Conservation (phyloP, 495 filamentous ascomycete species). For the Penicillium nucicola region DNA sequence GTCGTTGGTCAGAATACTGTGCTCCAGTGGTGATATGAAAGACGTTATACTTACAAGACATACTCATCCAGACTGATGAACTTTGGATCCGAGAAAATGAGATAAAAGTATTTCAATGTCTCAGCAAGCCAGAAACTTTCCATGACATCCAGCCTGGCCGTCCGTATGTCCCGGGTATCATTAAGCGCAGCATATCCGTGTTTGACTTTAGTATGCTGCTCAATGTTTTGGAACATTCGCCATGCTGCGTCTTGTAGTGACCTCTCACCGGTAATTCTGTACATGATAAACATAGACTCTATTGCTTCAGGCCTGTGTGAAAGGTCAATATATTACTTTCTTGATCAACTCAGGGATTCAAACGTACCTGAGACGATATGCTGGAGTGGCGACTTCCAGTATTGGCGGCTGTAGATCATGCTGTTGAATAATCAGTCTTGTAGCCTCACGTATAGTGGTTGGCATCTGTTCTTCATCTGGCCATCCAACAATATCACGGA, state of each 20-base stretch:
- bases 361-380: not conserved
- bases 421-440: not conserved
- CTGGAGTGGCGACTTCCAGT: not conserved
- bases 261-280: conserved; percentile 67
- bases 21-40: not conserved
- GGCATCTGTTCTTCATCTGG: not conserved
- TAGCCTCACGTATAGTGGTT: not conserved
- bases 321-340: not conserved
- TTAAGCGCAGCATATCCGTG: conserved; percentile 55
- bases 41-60: conserved; percentile 47
- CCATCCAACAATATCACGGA: conserved; percentile 29
- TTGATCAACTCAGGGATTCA: not conserved
- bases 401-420: not conserved
- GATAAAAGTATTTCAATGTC: conserved; percentile 90
- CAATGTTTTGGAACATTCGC: conserved; percentile 69
- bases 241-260: conserved; percentile 66
- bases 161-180: conserved; percentile 45
- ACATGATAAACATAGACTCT: conserved; percentile 71
- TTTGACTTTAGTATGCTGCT: conserved; percentile 54
- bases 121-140: conserved; percentile 65
- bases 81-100: conserved; percentile 73
- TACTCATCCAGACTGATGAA: conserved; percentile 67
- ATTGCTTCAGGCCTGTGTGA: conserved; percentile 59
- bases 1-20: conserved; percentile 3
- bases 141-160: conserved; percentile 43